Base-by-base conservation (phyloP, 2,329 filamentous ascomycete genomes). In the Arthrobotrys iridis region DNA sequence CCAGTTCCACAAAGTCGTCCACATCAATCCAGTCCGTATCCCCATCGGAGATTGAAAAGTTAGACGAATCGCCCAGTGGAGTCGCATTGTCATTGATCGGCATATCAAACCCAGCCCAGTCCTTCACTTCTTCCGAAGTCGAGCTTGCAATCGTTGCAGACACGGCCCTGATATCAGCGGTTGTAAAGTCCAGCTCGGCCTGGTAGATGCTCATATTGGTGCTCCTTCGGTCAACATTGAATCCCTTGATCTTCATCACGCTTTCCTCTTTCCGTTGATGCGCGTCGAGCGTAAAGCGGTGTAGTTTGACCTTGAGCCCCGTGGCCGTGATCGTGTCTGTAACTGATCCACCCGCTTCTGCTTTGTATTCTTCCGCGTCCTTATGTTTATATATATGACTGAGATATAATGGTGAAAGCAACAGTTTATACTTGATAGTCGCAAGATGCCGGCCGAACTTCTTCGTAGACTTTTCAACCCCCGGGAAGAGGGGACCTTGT, bases 351-450 rank as follows among this genome's bases (percentile, higher is more conserved):
- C 88, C 86, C 80, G 92, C 91, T 74, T 97, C 93, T 7, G 41
- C 41, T 43, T 60, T 76, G 6, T 68, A 71, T 41, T 79, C 78
- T 80, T 97, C 94, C 0, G 89, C 89, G 80, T 99, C 95, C 81
- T 97, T 97, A 84, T 99, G 95, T 82, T 97, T 98, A 84, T 99
- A 99, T 30, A 99, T 93, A 79, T 99, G 95, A 79, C 93, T 96
- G 77, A 99, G 88, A 82, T 96, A 99, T 1, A 99, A 84, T 0
- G 95, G 95, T 1, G 95, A 96, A 13, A 99, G 85, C 2, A 98
- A 86, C 20, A 99, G 84, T 77, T 94, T 97, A 84, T 98, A 98
- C 84, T 99, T 99, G 85, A 99, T 93, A 6, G 96, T 99, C n/a
- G 93, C 94, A 76, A 99, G 85, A 82, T 99, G 96, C 57, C 95